These are phyloP conservation scores for Raffaelea albimanens DNA, from an alignment of 2,329 filamentous ascomycete species.

Conservation along the genomic window DNA sequence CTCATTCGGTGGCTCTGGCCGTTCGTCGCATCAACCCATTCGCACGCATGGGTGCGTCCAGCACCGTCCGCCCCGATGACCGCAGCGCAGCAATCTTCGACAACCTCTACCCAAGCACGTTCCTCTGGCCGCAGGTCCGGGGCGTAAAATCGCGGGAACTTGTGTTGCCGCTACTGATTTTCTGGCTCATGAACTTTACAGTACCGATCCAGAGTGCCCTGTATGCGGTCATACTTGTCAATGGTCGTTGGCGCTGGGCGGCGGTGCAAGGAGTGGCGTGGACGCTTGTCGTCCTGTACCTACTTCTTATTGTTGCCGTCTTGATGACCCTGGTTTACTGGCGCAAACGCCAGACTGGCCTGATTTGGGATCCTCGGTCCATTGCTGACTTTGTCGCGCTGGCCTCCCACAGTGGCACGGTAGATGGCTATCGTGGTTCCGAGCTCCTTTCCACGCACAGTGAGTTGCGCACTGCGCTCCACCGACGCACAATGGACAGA, in stretches of 20 bases:
- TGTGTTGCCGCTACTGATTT: slow-evolving; percentile 54
- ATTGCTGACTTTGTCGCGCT: slow-evolving; percentile 74
- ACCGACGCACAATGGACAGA: slow-evolving; percentile 52
- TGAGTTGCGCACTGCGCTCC: slow-evolving; percentile 44
- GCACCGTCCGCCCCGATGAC: slow-evolving; percentile 38
- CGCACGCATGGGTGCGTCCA: slow-evolving; percentile 55
- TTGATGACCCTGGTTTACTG: slow-evolving; percentile 56
- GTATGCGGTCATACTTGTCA: slow-evolving; percentile 55
- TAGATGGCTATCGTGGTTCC: slow-evolving; percentile 60
- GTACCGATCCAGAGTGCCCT: slow-evolving; percentile 72
- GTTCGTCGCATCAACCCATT: slow-evolving; percentile 74
- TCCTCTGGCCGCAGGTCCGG: slow-evolving; percentile 47
- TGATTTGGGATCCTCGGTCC: slow-evolving; percentile 77
- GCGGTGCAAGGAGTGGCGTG: slow-evolving; percentile 70
- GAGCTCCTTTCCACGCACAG: slow-evolving; percentile 47
- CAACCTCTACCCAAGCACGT: slow-evolving; percentile 59
- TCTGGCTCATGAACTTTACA: slow-evolving; percentile 72
- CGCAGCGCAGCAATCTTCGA: slow-evolving; percentile 59
- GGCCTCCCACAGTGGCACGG: slow-evolving; percentile 69
- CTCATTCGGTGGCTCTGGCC: slow-evolving; percentile 63
- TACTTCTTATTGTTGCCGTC: slow-evolving; percentile 51
- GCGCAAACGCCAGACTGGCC: slow-evolving; percentile 55
- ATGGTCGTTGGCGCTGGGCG: slow-evolving; percentile 65
- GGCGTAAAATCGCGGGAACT: slow-evolving; percentile 55
- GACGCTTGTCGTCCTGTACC: slow-evolving; percentile 66